Evolutionary conservation across 768 basidiomycete genomes (phyloP), one percentile per base, ranked within the genome.

Genomic region (Coprinopsis cinerea): DNA sequence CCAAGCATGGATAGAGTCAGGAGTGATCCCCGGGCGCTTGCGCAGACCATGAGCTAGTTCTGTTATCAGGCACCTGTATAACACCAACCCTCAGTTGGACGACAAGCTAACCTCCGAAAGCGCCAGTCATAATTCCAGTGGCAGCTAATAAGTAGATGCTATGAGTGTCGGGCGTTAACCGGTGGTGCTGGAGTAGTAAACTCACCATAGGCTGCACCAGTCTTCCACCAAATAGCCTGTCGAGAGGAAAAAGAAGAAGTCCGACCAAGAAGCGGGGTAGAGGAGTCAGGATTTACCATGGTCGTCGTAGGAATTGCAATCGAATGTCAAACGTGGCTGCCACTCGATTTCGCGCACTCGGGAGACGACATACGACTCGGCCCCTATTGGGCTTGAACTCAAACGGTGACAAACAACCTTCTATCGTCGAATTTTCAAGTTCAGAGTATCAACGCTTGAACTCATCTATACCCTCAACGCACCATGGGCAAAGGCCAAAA

Each of bases 401-500:
- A 41, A 40, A n/a, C 18, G 18, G 13, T 24, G 36, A 27, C 45
- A 52, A 47, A 26, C 40, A 28, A 14, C 5, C 9, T 17, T 17
- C 18, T 28, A 51, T 45, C 43, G 39, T 39, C 30, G 37, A 40
- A 32, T 44, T 49, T 57, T 58, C 48, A 10, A 43, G 36, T 10
- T 9, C 9, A 6, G 6, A 6, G 10, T 39, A 9, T 17, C 36
- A 39, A 17, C 18, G 6, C 45, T 47, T 24, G 11, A 47, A 28
- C 9, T n/a, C 20, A 10, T 26, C 43, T 47, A 37, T 44, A 39
- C 32, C 45, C 44, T 47, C 42, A 35, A 28, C 45, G 46, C 22
- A 54, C 20, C 28, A 88, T 89, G 87, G 82, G 76, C 39, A 87
- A 86, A 59, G 71, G 78, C n/a, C 86, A 91, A 67, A 95, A 94